These are phyloP conservation scores for Rhizopus sp. DNA, from an alignment of 371 early-diverging fungal genomes.

Conservation along the genomic window DNA sequence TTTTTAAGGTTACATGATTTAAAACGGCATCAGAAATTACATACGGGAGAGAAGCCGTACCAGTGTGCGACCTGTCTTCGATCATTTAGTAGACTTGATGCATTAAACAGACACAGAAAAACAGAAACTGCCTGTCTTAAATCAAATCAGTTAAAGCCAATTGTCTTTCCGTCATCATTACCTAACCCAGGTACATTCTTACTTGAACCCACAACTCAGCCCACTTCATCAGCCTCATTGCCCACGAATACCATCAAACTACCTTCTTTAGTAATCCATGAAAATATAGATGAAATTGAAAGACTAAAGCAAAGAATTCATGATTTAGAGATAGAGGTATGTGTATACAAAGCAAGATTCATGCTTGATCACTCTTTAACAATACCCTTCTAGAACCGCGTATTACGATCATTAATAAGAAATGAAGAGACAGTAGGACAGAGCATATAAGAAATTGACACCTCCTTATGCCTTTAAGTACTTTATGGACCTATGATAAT, in stretches of 20 bases:
- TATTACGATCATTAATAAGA: constrained; percentile 20
- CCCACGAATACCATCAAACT: constrained; percentile 16
- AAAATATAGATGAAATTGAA: constrained; percentile 20
- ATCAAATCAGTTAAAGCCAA: background rate
- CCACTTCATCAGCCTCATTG: constrained; percentile 7
- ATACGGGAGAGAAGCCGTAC: constrained; percentile 77
- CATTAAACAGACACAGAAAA: constrained; percentile 71
- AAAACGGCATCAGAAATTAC: constrained; percentile 74
- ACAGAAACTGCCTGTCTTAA: constrained; percentile 43
- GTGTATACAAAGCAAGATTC: background rate
- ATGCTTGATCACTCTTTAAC: background rate
- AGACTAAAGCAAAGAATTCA: constrained; percentile 18
- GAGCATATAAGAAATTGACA: constrained; percentile 6
- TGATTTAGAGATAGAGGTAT: constrained; percentile 31
- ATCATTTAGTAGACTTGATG: constrained; percentile 70
- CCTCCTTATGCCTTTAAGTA: background rate
- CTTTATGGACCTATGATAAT: no score
- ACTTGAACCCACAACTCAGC: constrained; percentile 1
- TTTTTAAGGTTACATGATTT: constrained; percentile 77
- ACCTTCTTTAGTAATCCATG: constrained; percentile 7
- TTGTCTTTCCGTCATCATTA: constrained; percentile 17
- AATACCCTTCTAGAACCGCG: constrained; percentile 22
- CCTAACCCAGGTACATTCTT: constrained; percentile 15
- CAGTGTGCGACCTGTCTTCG: constrained; percentile 50
- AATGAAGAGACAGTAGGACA: constrained; percentile 8